These are phyloP conservation scores for Ilyonectria mors-panacis DNA, from an alignment of 2,329 filamentous ascomycete species.

Conservation along the genomic window DNA sequence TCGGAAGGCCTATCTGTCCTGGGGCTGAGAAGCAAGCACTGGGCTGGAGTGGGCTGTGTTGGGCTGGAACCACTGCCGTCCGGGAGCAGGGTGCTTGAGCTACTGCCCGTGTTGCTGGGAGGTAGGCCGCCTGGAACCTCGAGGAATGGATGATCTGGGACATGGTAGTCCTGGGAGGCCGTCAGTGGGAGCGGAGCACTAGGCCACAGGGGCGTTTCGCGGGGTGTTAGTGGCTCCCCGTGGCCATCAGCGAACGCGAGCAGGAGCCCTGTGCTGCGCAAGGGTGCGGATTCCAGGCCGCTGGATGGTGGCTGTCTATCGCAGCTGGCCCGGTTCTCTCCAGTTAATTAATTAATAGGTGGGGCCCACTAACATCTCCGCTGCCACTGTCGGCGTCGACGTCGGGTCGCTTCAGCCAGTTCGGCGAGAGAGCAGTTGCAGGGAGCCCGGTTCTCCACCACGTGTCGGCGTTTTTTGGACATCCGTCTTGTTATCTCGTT, in stretches of 20 bases:
- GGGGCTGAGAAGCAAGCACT: background rate
- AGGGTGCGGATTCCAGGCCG: slow-evolving; percentile 37
- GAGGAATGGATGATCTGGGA: background rate
- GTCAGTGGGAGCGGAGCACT: slow-evolving; percentile 39
- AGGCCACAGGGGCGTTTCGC: slow-evolving; percentile 49
- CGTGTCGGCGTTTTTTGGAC: slow-evolving; percentile 19
- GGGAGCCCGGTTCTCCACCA: slow-evolving; percentile 38
- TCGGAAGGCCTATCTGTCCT: no score
- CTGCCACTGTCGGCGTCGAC: slow-evolving; percentile 15
- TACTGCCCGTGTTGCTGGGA: background rate
- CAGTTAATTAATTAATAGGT: slow-evolving; percentile 19
- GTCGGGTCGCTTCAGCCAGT: slow-evolving; percentile 24
- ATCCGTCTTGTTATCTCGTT: slow-evolving; percentile 17
- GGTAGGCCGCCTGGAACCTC: background rate
- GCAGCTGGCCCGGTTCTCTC: background rate
- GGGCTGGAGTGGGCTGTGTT: slow-evolving; percentile 16
- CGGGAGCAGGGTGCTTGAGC: slow-evolving; percentile 4
- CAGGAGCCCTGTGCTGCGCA: slow-evolving; percentile 19
- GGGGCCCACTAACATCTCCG: slow-evolving; percentile 34
- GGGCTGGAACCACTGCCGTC: slow-evolving; percentile 17
- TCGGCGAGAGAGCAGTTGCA: slow-evolving; percentile 28
- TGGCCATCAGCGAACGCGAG: slow-evolving; percentile 19
- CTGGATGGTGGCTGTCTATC: slow-evolving; percentile 30
- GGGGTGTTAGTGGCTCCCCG: slow-evolving; percentile 50
- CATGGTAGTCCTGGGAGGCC: slow-evolving; percentile 3